Evolutionary conservation across 805 yeast genomes (phyloP), one percentile per base, ranked within the genome.

Genomic region (Zygosaccharomyces pseudorouxii): DNA sequence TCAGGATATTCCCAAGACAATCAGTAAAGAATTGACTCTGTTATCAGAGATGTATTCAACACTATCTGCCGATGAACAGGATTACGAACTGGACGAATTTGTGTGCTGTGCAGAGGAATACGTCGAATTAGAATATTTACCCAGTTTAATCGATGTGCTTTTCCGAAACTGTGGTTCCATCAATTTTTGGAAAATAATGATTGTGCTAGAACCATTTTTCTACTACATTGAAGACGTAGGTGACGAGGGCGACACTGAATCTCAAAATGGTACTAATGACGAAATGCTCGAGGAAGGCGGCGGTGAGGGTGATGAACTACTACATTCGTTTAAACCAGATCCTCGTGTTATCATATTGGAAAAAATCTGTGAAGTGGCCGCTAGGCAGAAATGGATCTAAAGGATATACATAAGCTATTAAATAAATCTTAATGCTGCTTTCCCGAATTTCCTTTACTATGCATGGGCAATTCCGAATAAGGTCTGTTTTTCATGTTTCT

Each of bases 401-500:
- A 30, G 14, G 36, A 31, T 31, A 28, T 47, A 41, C 31, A 45
- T 35, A 35, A 10, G 20, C 20, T n/a, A 14, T 22, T 19, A 19
- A 38, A 37, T 36, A 41, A 28, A 39, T 42, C 41, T 46, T 52
- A 61, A 47, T 50, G 50, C 47, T 62, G 65, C 42, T 63, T 63
- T 39, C 60, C 50, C 14, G 57, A 49, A 38, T 53, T 58, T 11
- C 48, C 49, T 35, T 59, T 59, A 30, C 64, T 67, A 49, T 56
- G 70, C 40, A 62, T 63, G 27, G 78, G 78, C 42, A 74, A 56
- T 48, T 73, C 76, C 3, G 65, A 59, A 49, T 74, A 74, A 47
- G 57, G 67, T 45, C 64, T 73, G 46, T 70, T 72, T 36, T 67
- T 79, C 49, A 61, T 52, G 8, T 59, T 54, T 35, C 53, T 58